Evolutionary conservation across 2,329 filamentous ascomycete genomes (phyloP), one percentile per base, ranked within the genome.

Genomic region (Epichloe amarillans): DNA sequence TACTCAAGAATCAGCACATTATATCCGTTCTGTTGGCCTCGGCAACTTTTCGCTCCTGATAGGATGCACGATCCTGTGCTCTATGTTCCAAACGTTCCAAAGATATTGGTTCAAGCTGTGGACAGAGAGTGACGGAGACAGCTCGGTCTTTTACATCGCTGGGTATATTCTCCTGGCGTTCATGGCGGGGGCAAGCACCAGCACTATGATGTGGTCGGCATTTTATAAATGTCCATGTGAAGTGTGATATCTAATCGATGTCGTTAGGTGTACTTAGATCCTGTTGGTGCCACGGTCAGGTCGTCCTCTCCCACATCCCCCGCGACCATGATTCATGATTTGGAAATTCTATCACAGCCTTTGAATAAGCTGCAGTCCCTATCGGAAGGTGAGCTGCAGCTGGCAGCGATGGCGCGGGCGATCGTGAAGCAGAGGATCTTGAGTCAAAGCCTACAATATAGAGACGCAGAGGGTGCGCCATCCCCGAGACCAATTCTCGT

Each of bases 81-180:
- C 21, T 15, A 59, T 49, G 58, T 69, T 66, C 50, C 58, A 64
- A 12, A 66, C 60, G 0, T 52, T 67, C 15, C 61, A 67, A 1
- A 64, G 63, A 19, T 66, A 66, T 42, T 72, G 68, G 67, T 50
- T 71, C 0, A 64, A 68, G 44, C 54, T 61, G 46, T 71, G 69
- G 69, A 69, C 66, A 0, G 62, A 68, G 19, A 19, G 12, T n/a
- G 36, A 30, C 17, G 12, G 15, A 2, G 21, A 30, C 6, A n/a
- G 1, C 37, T 7, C 5, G 12, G 11, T 10, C n/a, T 33, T 23
- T 23, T 47, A 47, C 15, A 40, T 47, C 8, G 11, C 10, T 11
- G 37, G 11, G 15, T 47, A 40, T 23, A 19, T 26, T 5, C 15
- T 47, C 12, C 21, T 47, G 21, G 19, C 46, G 8, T 26, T 47